These are phyloP conservation scores for Tetracladium marchalianum DNA, from an alignment of 495 filamentous ascomycete genomes.

Conservation along the genomic window DNA sequence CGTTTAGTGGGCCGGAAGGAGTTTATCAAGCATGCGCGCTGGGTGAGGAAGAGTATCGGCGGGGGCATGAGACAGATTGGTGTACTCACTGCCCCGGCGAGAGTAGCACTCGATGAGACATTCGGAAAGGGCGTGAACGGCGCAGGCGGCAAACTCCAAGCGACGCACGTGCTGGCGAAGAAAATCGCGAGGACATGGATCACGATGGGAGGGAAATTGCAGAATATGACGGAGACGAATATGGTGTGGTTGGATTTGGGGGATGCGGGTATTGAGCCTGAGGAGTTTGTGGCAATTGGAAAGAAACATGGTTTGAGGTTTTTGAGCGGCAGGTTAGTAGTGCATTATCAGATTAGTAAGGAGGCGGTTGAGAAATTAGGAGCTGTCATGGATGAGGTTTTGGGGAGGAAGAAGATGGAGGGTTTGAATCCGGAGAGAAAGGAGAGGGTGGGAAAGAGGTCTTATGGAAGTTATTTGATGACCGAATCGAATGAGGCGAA, in stretches of 20 bases:
- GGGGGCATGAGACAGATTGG: constrained; percentile 71
- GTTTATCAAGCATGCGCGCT: constrained; percentile 63
- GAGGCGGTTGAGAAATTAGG: constrained; percentile 40
- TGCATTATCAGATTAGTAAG: constrained; percentile 54
- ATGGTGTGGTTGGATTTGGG: constrained; percentile 89
- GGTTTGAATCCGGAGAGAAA: neutral
- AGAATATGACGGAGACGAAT: constrained; percentile 70
- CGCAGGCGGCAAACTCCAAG: constrained; percentile 51
- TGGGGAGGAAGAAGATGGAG: constrained; percentile 6
- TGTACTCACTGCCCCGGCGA: constrained; percentile 46
- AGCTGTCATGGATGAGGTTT: constrained; percentile 34
- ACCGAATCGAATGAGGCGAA: too few species aligned
- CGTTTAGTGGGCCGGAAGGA: constrained; percentile 53
- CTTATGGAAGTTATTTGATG: constrained; percentile 6
- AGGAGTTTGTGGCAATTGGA: constrained; percentile 37
- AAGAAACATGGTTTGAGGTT: constrained; percentile 44
- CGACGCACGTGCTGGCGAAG: constrained; percentile 55
- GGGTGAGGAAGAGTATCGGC: constrained; percentile 77
- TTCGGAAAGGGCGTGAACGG: constrained; percentile 54
- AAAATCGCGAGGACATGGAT: constrained; percentile 55
- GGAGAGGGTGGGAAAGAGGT: constrained; percentile 12
- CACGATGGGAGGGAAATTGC: constrained; percentile 46
- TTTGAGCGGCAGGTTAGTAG: constrained; percentile 43
- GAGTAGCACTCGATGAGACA: constrained; percentile 53
- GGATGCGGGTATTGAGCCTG: constrained; percentile 28